Conservation (phyloP, 208 protist species). For the Jaenimonas drosophilae region DNA sequence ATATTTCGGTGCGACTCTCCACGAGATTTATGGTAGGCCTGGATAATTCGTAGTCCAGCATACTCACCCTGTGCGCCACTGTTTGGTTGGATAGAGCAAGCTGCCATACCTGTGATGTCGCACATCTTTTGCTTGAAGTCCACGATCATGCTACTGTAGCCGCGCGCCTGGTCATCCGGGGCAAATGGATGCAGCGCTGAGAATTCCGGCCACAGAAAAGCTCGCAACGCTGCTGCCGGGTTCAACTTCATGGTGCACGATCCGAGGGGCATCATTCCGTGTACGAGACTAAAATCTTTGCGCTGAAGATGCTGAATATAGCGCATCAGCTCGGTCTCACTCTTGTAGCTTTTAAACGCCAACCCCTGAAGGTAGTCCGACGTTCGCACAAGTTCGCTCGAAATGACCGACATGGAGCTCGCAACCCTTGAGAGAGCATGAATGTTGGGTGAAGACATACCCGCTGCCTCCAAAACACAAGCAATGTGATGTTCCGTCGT, state of each 20-base stretch:
- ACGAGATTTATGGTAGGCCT: slow-evolving; percentile 65
- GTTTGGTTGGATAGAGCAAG: slow-evolving; percentile 95
- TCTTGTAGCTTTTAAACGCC: slow-evolving; percentile 95
- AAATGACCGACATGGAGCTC: slow-evolving; percentile 26
- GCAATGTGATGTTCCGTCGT: slow-evolving; percentile 74
- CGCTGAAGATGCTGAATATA: slow-evolving; percentile 93
- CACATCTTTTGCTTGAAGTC: slow-evolving; percentile 83
- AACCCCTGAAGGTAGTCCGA: slow-evolving; percentile 85
- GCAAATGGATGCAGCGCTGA: slow-evolving; percentile 94
- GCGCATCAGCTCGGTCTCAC: slow-evolving; percentile 94
- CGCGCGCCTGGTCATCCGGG: slow-evolving; percentile 84
- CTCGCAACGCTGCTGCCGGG: slow-evolving; percentile 92
- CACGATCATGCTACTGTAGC: slow-evolving; percentile 67
- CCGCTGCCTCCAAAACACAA: slow-evolving; percentile 60
- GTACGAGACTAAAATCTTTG: slow-evolving; percentile 92
- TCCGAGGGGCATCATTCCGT: slow-evolving; percentile 96
- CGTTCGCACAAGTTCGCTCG: slow-evolving; percentile 41
- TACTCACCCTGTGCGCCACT: slow-evolving; percentile 97
- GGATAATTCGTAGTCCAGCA: slow-evolving; percentile 89
- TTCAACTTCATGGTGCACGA: slow-evolving; percentile 99
- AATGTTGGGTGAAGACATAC: slow-evolving; percentile 42
- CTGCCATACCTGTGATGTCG: slow-evolving; percentile 94
- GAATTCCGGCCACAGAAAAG: slow-evolving; percentile 93
- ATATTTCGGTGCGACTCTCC: slow-evolving; percentile 89
- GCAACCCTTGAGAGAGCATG: slow-evolving; percentile 29